Conservation (phyloP, 1,139 yeast species). For the Saccharomyces hybrid region DNA sequence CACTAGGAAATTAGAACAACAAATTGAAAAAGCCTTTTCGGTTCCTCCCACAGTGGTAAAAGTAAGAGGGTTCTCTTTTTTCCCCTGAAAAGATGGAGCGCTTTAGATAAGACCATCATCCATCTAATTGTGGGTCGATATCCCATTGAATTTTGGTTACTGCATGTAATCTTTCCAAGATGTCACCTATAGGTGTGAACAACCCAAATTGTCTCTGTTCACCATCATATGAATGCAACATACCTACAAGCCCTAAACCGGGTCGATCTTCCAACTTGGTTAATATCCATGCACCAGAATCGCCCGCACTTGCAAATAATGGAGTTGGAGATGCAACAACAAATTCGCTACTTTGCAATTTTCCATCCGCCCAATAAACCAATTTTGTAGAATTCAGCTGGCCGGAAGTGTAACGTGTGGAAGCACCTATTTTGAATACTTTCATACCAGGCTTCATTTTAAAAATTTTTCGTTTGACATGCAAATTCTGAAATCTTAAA, state of each 20-base stretch:
- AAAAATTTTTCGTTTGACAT: conserved; percentile 47
- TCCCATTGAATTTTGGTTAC: conserved; percentile 88
- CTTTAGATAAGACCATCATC: background rate
- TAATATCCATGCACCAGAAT: conserved; percentile 86
- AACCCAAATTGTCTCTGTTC: conserved; percentile 85
- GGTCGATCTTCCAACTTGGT: conserved; percentile 49
- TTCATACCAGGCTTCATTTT: conserved; percentile 51
- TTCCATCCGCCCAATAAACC: conserved; percentile 91
- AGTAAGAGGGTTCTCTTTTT: background rate
- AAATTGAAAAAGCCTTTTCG: background rate
- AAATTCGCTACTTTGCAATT: conserved; percentile 80
- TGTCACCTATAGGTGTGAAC: conserved; percentile 73
- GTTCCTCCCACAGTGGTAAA: background rate
- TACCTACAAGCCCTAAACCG: conserved; percentile 84
- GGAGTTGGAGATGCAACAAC: conserved; percentile 52
- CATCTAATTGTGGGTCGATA: conserved; percentile 36
- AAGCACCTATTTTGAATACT: conserved; percentile 87
- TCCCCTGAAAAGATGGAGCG: background rate
- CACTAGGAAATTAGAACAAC: background rate
- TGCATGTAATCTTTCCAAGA: conserved; percentile 62
- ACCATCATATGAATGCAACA: conserved; percentile 92
- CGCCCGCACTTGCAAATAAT: conserved; percentile 85
- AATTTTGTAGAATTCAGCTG: conserved; percentile 69
- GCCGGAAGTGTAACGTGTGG: conserved; percentile 77
- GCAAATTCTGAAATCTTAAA: conserved; percentile 69